Conservation (phyloP, 306 rosid genomes). For the Benincasa hispida region DNA sequence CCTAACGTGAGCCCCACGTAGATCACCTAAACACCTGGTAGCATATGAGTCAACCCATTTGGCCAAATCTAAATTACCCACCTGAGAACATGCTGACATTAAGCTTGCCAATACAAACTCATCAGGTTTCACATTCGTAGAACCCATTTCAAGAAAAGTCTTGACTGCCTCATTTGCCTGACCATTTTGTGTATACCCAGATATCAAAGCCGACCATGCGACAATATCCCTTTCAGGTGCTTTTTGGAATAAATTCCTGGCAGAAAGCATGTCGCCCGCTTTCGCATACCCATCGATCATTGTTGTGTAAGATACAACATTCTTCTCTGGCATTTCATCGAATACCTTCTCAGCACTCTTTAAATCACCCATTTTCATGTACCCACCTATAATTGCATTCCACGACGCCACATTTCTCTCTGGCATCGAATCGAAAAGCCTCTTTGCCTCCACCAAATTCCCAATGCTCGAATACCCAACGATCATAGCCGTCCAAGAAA, state of each 20-base stretch:
- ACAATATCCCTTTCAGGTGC: conserved; percentile 37
- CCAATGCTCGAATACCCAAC: conserved; percentile 18
- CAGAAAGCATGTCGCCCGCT: conserved; percentile 49
- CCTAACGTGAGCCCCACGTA: conserved; percentile 35
- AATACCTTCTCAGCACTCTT: conserved; percentile 33
- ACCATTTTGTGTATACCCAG: conserved; percentile 63
- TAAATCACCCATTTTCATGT: conserved; percentile 47
- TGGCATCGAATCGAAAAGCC: conserved; percentile 24
- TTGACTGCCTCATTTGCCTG: conserved; percentile 37
- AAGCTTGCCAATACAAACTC: conserved; percentile 50
- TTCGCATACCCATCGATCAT: conserved; percentile 80
- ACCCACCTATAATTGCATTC: conserved; percentile 30
- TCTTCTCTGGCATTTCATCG: conserved; percentile 56
- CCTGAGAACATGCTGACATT: conserved; percentile 64
- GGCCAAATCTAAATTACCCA: conserved; percentile 43
- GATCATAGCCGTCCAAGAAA: conserved; percentile 29
- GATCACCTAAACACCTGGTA: conserved; percentile 21
- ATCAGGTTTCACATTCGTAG: conserved; percentile 45
- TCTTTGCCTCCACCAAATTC: conserved; percentile 20
- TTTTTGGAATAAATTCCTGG: conserved; percentile 46
- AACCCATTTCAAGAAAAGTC: conserved; percentile 48
- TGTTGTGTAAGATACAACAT: conserved; percentile 52
- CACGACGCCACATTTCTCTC: conserved; percentile 23
- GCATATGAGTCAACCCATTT: conserved; percentile 52
- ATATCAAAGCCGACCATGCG: conserved; percentile 61